Conservation (phyloP, 345 rosid genomes). For the Corymbia maculata region DNA sequence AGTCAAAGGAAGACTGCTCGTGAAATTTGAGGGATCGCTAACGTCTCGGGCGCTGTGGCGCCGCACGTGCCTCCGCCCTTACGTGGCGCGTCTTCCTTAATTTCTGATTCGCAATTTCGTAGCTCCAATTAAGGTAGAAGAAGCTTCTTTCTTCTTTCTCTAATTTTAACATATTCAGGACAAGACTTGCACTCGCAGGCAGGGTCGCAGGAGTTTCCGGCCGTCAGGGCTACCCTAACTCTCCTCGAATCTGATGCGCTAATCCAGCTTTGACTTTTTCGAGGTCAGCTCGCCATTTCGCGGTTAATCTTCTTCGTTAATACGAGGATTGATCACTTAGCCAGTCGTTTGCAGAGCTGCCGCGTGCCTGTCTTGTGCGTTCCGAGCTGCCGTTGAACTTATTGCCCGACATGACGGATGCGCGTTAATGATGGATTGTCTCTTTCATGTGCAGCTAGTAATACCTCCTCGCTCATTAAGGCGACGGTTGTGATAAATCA, state of each 20-base stretch:
- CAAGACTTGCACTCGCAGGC: neutral
- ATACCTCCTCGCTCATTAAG: no score
- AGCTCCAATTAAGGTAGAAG: neutral
- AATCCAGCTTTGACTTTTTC: neutral
- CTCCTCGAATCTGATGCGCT: neutral
- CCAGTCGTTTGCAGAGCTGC: neutral
- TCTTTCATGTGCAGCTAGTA: no score
- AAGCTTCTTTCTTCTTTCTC: neutral
- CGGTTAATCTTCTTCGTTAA: neutral
- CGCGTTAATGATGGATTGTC: neutral
- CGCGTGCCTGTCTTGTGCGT: neutral
- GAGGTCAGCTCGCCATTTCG: neutral
- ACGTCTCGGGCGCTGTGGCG: neutral
- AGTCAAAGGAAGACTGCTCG: neutral
- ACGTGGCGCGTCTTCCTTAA: neutral
- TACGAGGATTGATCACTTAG: neutral
- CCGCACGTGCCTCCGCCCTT: neutral
- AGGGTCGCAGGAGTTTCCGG: neutral
- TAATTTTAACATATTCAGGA: neutral
- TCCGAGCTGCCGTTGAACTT: neutral
- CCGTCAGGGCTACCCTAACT: neutral
- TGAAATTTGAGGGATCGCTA: neutral
- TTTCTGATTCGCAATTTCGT: neutral
- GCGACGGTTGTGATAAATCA: no score
- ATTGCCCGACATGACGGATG: neutral